Percentiles rank a stretch among this genome's conserved stretches.
These are phyloP conservation scores for Heliamphora pulchella DNA, from an alignment of 179 eudicot genomes.

Conservation along the genomic window DNA sequence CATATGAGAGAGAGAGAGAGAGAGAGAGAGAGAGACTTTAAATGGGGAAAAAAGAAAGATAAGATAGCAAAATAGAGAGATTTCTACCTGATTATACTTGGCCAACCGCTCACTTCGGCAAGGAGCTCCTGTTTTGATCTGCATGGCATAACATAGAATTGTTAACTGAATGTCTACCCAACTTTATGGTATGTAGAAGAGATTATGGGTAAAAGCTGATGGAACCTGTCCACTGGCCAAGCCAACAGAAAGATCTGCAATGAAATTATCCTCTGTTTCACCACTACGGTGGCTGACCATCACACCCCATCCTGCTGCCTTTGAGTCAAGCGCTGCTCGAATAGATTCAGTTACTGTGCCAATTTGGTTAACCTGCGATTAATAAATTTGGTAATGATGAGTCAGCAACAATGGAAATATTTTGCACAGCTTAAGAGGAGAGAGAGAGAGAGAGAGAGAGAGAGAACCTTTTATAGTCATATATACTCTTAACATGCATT, in stretches of 20 bases:
- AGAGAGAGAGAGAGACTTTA: neutral
- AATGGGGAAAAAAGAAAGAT: neutral
- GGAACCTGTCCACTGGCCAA: constrained; percentile 96
- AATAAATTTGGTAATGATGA: constrained; percentile 12
- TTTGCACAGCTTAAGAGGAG: neutral
- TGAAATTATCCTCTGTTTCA: constrained; percentile 96
- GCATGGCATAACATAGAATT: constrained; percentile 10
- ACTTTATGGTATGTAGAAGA: neutral
- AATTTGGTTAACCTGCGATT: constrained; percentile 86
- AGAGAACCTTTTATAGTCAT: neutral
- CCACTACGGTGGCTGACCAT: constrained; percentile 99
- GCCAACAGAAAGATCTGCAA: constrained; percentile 96
- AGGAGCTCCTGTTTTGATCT: constrained; percentile 99
- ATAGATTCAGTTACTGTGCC: constrained; percentile 86
- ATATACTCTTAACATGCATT: neutral
- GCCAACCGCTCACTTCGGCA: constrained; percentile 97
- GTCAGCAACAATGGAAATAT: neutral
- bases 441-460: neutral
- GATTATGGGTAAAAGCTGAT: neutral
- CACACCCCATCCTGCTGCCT: constrained; percentile 99
- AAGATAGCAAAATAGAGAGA: neutral
- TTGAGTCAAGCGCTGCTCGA: constrained; percentile 92
- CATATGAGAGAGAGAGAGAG: constrained; percentile 1
- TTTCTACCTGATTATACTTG: constrained; percentile 85
- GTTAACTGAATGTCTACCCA: neutral